Evolutionary conservation across 1,284 basidiomycete species (phyloP).

Genomic region (Cystobasidium slooffiae): DNA sequence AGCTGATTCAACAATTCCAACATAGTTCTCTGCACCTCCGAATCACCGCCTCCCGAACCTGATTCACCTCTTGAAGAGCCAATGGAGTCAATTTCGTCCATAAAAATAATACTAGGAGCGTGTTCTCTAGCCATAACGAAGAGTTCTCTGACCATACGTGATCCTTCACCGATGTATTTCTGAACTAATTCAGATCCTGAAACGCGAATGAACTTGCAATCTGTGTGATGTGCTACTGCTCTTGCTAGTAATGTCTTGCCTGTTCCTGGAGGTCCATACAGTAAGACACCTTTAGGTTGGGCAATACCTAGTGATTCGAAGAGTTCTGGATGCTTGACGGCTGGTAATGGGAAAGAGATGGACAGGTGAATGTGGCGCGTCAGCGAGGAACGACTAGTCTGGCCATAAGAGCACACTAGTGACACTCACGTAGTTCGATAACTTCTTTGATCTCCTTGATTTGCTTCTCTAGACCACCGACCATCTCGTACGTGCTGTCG

Average conservation of each 20-base stretch:
- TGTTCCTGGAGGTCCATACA: slow-evolving; percentile 95
- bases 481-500: slow-evolving; percentile 99
- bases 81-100: slow-evolving; percentile 98
- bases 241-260: slow-evolving; percentile 98
- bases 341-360: not conserved
- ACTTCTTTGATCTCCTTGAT: slow-evolving; percentile 99
- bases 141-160: slow-evolving; percentile 92
- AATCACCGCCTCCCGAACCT: slow-evolving; percentile 79
- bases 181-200: slow-evolving; percentile 94
- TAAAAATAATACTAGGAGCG: slow-evolving; percentile 97
- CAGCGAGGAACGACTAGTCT: not conserved
- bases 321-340: slow-evolving; percentile 86
- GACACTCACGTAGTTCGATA: slow-evolving; percentile 80
- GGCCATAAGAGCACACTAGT: not conserved
- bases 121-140: slow-evolving; percentile 99
- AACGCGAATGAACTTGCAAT: slow-evolving; percentile 97
- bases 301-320: slow-evolving; percentile 97
- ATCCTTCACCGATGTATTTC: slow-evolving; percentile 98
- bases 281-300: slow-evolving; percentile 91
- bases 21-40: slow-evolving; percentile 98
- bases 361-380: not conserved
- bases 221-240: slow-evolving; percentile 97
- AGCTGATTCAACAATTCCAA: slow-evolving; percentile 94
- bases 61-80: slow-evolving; percentile 89
- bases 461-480: slow-evolving; percentile 95